Base-by-base conservation (phyloP, 768 basidiomycete genomes). In the Candolleomyces efflorescens region DNA sequence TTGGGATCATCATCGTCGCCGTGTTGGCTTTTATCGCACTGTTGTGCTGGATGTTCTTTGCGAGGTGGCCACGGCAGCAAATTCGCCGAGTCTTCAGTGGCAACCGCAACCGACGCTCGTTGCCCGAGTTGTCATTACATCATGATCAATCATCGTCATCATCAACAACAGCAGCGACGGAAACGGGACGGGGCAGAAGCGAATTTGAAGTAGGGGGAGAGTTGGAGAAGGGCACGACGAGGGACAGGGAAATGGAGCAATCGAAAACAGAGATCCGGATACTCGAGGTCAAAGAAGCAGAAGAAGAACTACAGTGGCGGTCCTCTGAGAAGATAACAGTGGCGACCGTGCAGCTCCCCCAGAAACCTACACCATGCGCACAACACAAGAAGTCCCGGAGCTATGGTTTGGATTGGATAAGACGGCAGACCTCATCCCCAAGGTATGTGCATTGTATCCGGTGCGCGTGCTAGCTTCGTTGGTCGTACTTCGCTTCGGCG, bases 1-100 rank as follows among this genome's bases (percentile, higher is more conserved):
- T 81, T 60, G 80, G 80, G 15, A 69, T 80, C 43, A 69, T 64
- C 47, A 76, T 79, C 65, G 77, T 78, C 39, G 65, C 62, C 15
- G 69, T 67, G 32, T 48, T 78, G 57, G 47, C 70, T 43, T 37
- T 80, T 53, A 53, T 79, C 38, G 69, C 60, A 4, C 43, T 75
- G 24, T 53, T 67, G n/a, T 44, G 73, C n/a, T 82, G 76, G 73
- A n/a, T 74, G 23, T 56, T 59, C 56, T 68, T 70, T 45, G 70
- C 67, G 6, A 69, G 67, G 54, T 70, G 73, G 69, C 74, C 74
- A 46, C 67, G 70, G 58, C 64, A 68, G 45, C 67, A 64, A 59
- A 45, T 67, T 17, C 57, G 57, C n/a, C 26, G 23, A 37, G 5
- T 24, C 32, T 32, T 32, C 11, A 32, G n/a, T n/a, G n/a, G 32